Conservation (phyloP, 2,329 filamentous ascomycete genomes). For the Nigrospora osmanthi region DNA sequence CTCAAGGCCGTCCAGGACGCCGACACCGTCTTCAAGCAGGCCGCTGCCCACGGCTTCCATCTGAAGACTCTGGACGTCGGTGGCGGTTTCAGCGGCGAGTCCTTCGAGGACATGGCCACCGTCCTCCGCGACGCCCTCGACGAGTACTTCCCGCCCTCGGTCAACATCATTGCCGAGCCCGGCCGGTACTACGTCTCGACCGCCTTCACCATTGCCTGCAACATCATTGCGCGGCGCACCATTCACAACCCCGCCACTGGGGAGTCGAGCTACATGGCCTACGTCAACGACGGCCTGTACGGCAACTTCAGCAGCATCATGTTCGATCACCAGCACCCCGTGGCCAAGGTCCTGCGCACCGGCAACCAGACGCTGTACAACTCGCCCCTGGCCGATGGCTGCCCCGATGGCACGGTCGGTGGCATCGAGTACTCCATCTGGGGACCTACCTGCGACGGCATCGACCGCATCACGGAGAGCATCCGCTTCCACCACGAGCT, state of each 20-base stretch:
- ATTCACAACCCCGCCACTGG: conserved; percentile 62
- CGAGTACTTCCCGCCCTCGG: conserved; percentile 71
- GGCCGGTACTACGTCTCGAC: conserved; percentile 92
- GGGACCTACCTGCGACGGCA: conserved; percentile 96
- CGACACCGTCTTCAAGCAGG: conserved; percentile 81
- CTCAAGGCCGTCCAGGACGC: conserved; percentile 87
- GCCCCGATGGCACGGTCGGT: conserved; percentile 29
- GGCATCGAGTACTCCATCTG: conserved; percentile 87
- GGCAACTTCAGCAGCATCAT: conserved; percentile 99
- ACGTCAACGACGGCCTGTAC: conserved; percentile 95
- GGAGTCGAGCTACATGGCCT: conserved; percentile 84
- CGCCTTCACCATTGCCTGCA: conserved; percentile 91
- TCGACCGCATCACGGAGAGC: conserved; percentile 84
- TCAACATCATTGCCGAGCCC: conserved; percentile 90
- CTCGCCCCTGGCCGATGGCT: conserved; percentile 38
- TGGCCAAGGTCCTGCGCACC: conserved; percentile 70
- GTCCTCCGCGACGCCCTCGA: conserved; percentile 76
- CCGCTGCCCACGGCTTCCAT: conserved; percentile 64
- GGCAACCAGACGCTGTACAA: conserved; percentile 52
- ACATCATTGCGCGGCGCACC: conserved; percentile 90
- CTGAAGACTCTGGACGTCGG: conserved; percentile 89
- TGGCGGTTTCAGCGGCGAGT: conserved; percentile 85
- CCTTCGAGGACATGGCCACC: conserved; percentile 82
- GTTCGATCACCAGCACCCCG: conserved; percentile 93
- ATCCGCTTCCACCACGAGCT: conserved; percentile 70